Evolutionary conservation across 2,329 filamentous ascomycete species (phyloP), one percentile per base, ranked within the genome.

Genomic region (Pestalotiopsis sp.): DNA sequence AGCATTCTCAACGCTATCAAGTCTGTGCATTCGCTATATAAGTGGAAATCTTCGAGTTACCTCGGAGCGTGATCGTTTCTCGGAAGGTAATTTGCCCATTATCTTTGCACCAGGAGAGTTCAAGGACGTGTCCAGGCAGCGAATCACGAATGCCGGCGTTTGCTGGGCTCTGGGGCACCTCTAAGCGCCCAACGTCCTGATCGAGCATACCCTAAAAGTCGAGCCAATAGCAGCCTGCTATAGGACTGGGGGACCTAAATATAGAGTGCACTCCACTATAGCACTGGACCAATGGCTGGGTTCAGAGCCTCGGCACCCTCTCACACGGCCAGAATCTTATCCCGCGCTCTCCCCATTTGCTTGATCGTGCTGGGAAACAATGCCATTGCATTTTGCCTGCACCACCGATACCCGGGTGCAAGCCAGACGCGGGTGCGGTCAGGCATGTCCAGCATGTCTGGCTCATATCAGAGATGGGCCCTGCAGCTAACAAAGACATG

Each of bases 31-130:
- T n/a, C 6, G 20, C 9, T 52, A 52, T 52, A 52, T 52, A 25
- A 23, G 27, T 62, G 27, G 14, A 41, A 62, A 27, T 38, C 23
- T 60, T 4, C 6, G 41, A 62, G 31, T 36, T 62, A 7, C 41
- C 27, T 45, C 36, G 63, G 41, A n/a, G 39, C 14, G 63, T 45
- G 63, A 14, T 56, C 63, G 39, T 64, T 65, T 56, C 45, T 65
- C 25, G 63, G 63, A 65, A 65, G 63, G 63, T 65, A 65, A 65
- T 65, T 65, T 31, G 39, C 63, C 63, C 63, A 57, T 25, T 65
- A 52, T 52, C n/a, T n/a, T 2, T 52, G 45, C 31, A 14, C n/a
- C 20, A 31, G 36, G 59, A 36, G 14, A 65, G 14, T 9, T 23
- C 25, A 56, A 25, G 49, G 25, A 23, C 14, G n/a, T 36, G n/a